A percentile compares a stretch with the other conserved stretches of the same genome.
Evolutionary conservation across 768 basidiomycete species (phyloP).

Genomic region (Lepiota venenata): DNA sequence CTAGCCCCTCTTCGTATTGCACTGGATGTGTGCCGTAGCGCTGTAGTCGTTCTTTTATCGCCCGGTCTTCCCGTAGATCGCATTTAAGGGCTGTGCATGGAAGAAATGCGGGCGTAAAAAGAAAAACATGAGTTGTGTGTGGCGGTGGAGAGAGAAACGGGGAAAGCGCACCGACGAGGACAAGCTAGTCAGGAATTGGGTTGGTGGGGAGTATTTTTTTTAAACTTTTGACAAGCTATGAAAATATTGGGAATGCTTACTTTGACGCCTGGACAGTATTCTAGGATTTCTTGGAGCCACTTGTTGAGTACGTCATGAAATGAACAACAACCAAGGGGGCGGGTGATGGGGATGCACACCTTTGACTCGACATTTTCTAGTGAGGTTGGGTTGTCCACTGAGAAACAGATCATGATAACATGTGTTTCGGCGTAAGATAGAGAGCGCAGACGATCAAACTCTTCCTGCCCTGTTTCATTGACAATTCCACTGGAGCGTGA

Average conservation of each 20-base stretch:
- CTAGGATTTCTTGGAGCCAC: constrained; percentile 93
- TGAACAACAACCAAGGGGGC: not conserved
- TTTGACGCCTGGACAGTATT: constrained; percentile 96
- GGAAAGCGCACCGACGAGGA: constrained; percentile 78
- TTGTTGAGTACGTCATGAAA: constrained; percentile 24
- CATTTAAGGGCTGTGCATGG: constrained; percentile 79
- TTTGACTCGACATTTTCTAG: constrained; percentile 95
- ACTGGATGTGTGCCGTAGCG: constrained; percentile 70
- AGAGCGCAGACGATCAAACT: constrained; percentile 91
- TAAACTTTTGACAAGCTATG: not conserved
- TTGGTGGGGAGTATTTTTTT: constrained; percentile 8
- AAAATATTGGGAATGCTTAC: constrained; percentile 32
- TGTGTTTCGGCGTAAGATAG: constrained; percentile 97
- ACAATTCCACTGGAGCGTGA: not conserved
- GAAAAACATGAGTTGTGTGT: not conserved
- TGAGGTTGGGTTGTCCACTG: constrained; percentile 93
- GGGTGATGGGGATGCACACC: constrained; percentile 33
- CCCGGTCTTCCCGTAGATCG: constrained; percentile 84
- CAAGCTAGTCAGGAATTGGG: constrained; percentile 48
- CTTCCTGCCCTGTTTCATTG: constrained; percentile 76
- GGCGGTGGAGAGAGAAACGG: not conserved
- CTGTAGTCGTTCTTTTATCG: constrained; percentile 67
- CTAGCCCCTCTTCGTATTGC: constrained; percentile 90
- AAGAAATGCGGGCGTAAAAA: not conserved
- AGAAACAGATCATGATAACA: constrained; percentile 95